Evolutionary conservation across 257 asterid genomes (phyloP), one percentile per base, ranked within the genome.

Genomic region (Fraxinus pennsylvanica): DNA sequence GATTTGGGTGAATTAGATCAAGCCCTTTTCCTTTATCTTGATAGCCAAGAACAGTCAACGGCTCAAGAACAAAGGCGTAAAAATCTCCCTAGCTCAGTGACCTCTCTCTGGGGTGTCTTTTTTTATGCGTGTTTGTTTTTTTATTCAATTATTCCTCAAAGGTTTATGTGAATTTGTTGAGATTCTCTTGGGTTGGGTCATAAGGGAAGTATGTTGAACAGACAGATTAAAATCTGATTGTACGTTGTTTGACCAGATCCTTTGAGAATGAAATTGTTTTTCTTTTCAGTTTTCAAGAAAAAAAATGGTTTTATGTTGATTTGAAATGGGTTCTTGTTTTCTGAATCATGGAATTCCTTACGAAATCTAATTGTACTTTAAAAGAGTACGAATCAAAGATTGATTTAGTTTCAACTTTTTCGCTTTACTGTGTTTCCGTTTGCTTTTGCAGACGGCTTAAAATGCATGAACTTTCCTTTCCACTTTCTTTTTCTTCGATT

Each of bases 1-100:
- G 96, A 94, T 72, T 68, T 94, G 85, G 97, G 92, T n/a, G 97
- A 94, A 72, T 81, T 92, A 67, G 98, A 94, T 85, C 96, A 92
- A 84, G 94, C 97, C 19, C 89, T 94, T n/a, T 86, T 87, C 61
- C 82, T 87, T 35, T 92, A 88, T 76, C 87, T 92, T 8, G 92
- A 92, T 70, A 81, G 92, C 66, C 97, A 90, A 82, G 98, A 91
- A 74, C 89, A 86, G 54, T 81, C 89, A 9, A 69, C 84, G 21
- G 19, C 88, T 68, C 91, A 86, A 72, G 94, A 90, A 1, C 90
- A 84, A 43, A 89, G 86, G 81, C 90, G 96, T 89, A 71, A 76
- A 79, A 25, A 47, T 36, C 74, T 32, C 71, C 39, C 73, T 74
- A 9, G 6, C 21, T 32, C n/a, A 39, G 12, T 39, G 47, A 39